Base-by-base conservation (phyloP, 208 protist genomes). In the Leishmania amazonensis region DNA sequence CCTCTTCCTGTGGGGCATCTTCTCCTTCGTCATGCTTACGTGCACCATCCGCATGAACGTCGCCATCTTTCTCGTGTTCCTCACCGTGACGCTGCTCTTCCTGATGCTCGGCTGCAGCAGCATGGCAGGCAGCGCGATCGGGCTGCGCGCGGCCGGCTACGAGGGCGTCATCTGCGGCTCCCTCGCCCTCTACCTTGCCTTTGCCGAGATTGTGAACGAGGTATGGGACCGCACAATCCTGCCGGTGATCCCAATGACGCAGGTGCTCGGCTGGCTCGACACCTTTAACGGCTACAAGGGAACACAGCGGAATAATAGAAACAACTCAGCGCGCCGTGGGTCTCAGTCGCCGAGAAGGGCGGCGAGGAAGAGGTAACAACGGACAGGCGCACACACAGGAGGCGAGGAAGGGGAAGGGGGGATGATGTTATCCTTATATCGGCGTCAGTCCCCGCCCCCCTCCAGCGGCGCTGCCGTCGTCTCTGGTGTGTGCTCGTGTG, bases 91-190 rank as follows among this genome's bases (percentile, higher is more conserved):
- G 28, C 71, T 89, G 49, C 80, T 87, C 4, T 86, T 87, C 49
- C 58, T 89, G 51, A 58, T 84, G 72, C 76, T 87, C 3, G 83
- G 47, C 35, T 71, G 76, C 35, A 76, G 65, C 40, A 81, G 81
- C 75, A 83, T 88, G 81, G 19, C 67, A 5, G 47, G 60, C 75
- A 88, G 81, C 81, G 38, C 58, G 17, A 74, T 67, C 8, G 81
- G 75, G 75, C 53, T 83, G 35, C 75, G 77, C 47, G 84, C 85
- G 51, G 89, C 83, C 15, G 89, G 91, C 60, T 90, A 83, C 73
- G 86, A 89, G 49, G 91, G 91, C 8, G 83, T 93, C 71, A 51
- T 92, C 54, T 90, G 89, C 54, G 91, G 91, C 17, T 68, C 68
- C 65, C 72, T 87, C 62, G 89, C 91, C 0, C 45, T 95, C 24